Base-by-base conservation (phyloP, 2,329 filamentous ascomycete genomes). In the Ambrosiella xylebori region DNA sequence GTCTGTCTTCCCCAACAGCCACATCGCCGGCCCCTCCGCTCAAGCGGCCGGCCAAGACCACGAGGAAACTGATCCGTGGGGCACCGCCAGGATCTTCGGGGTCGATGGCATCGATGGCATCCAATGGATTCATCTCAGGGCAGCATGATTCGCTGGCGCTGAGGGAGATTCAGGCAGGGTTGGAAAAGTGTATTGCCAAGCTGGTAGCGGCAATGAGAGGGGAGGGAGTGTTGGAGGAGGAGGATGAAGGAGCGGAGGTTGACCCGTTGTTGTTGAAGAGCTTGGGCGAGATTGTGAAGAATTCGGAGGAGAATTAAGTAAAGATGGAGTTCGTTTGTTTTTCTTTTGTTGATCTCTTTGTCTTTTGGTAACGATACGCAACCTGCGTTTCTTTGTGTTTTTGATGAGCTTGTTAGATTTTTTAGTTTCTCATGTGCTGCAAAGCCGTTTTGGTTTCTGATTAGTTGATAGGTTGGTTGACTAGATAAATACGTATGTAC, bases 151-250 rank as follows among this genome's bases (percentile, higher is more conserved):
- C 27, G 37, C 64, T 65, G 12, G 66, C 70, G 0, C 66, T 76
- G 55, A 67, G 69, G 12, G 72, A 74, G 27, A 68, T 82, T 1
- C 75, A 76, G 38, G 65, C 70, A 0, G 77, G 76, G 0, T 67
- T 82, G 15, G 68, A 73, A 49, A 70, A 68, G 49, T 81, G 78
- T 64, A 74, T 81, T 59, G 70, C 70, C 1, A 66, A 74, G 13
- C 67, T 81, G 1, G 72, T 80, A 0, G 68, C 71, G 2, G 79
- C 77, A 3, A 71, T 79, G 11, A 68, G 64, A 59, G 44, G 50
- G 15, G 58, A 57, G 15, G 19, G 27, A 3, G 45, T 52, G 6
- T 54, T 51, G n/a, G 15, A n/a, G 9, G 54, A 59, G 13, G 37
- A 53, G 40, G 40, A 50, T 9, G 56, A 58, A n/a, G 54, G 59